Percentiles rank a stretch among this genome's conserved stretches.
phyloP scores from a whole-genome alignment of 768 basidiomycete species.

The Clitopilus hobsonii region DNA sequence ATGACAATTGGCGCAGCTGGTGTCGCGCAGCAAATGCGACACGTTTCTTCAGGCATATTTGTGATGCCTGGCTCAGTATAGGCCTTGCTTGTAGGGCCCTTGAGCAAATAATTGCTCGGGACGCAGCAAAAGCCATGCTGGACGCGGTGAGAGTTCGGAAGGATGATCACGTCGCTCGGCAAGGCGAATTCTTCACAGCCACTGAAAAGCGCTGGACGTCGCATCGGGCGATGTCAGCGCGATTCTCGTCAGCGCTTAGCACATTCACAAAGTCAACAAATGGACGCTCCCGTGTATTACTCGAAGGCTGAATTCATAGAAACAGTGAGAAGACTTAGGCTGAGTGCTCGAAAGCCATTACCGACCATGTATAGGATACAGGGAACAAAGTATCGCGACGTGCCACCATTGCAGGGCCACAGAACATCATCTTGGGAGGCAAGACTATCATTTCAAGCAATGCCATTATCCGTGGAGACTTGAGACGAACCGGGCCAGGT shows the following conservation, averaged over 20 bases:
- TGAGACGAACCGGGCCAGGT: slow-evolving; percentile 83
- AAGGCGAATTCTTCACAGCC: background rate
- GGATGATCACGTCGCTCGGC: background rate
- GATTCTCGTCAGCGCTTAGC: background rate
- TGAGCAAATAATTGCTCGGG: background rate
- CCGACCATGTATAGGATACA: slow-evolving; percentile 74
- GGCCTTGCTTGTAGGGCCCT: background rate
- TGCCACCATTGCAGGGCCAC: slow-evolving; percentile 87
- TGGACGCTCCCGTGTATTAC: slow-evolving; percentile 78
- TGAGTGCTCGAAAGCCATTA: slow-evolving; percentile 1
- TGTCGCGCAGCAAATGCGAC: background rate
- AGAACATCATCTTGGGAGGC: slow-evolving; percentile 96
- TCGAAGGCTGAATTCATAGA: slow-evolving; percentile 84
- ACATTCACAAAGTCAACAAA: slow-evolving; percentile 14
- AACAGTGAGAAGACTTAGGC: slow-evolving; percentile 47
- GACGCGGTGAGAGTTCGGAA: background rate
- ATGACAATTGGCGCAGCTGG: slow-evolving; percentile 5
- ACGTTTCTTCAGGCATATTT: background rate
- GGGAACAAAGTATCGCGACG: slow-evolving; percentile 94
- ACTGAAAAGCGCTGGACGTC: no score
- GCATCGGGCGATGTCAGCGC: background rate
- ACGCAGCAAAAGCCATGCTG: background rate
- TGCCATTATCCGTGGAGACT: slow-evolving; percentile 90
- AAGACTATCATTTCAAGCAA: slow-evolving; percentile 92
- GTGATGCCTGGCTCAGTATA: background rate